Conservation (phyloP, 345 rosid genomes). For the Eucalyptus lansdowneana region DNA sequence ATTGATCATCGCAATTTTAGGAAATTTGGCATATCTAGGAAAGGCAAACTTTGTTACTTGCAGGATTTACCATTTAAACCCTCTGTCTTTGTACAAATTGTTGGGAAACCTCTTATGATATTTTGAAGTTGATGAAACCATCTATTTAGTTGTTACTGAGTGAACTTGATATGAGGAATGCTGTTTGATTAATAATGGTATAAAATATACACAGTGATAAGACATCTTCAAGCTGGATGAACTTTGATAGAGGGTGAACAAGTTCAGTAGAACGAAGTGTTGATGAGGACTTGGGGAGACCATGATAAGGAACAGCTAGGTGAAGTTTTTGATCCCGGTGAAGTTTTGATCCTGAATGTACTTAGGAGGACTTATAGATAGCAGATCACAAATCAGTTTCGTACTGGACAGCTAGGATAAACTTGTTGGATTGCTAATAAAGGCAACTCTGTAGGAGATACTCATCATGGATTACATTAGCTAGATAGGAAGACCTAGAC, state of each 20-base stretch:
- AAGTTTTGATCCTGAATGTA: background rate
- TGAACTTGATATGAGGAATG: background rate
- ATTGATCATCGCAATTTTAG: background rate
- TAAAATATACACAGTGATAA: background rate
- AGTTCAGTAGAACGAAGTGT: background rate
- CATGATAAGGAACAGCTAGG: background rate
- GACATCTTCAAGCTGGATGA: background rate
- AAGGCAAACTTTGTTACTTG: background rate
- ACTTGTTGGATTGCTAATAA: background rate
- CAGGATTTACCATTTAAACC: background rate
- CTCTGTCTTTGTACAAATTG: rapidly evolving
- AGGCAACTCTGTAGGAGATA: background rate
- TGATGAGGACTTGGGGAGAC: background rate
- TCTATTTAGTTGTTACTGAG: background rate
- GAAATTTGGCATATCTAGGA: background rate
- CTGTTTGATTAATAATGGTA: background rate
- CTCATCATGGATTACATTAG: background rate
- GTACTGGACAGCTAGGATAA: background rate
- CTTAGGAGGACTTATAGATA: background rate
- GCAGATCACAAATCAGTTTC: background rate
- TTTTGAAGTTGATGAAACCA: background rate
- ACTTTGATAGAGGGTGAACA: background rate
- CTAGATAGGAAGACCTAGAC: background rate
- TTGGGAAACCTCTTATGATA: background rate
- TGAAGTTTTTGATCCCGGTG: background rate